Base-by-base conservation (phyloP, 768 basidiomycete species). In the Auricularia sp. region DNA sequence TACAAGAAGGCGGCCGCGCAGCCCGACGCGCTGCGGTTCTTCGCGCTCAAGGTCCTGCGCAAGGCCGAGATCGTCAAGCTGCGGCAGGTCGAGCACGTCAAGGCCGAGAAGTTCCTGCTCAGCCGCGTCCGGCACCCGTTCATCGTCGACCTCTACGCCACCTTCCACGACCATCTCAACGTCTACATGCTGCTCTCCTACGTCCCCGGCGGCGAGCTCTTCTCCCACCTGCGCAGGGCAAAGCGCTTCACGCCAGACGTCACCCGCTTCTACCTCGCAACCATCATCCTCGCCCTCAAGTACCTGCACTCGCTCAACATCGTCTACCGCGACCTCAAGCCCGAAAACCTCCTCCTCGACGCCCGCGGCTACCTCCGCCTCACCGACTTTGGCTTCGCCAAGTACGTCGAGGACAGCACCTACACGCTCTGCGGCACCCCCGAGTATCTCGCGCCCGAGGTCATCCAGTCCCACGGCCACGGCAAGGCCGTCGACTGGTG, bases 401-500 rank as follows among this genome's bases (percentile, higher is more conserved):
- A 98, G 76, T 87, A 94, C 64, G 94, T 98, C 51, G 92, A 95
- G 68, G 96, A 98, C 74, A 90, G 95, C 74, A 98, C 97, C 5
- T 98, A 92, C 87, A 99, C 97, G 6, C 81, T 99, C 37, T 99
- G 97, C 71, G 93, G 93, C 42, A 96, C 93, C 10, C 93, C 94
- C 21, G 93, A 95, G 76, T 98, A 99, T 73, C 86, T 99, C 44
- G 96, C 97, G 2, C 97, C 97, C 21, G 97, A 99, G 77, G 97
- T 99, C 65, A 97, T 99, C 65, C 89, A 96, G 71, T 94, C 92
- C 5, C 94, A 96, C 67, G 97, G 97, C 11, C 97, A 99, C 75
- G 94, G 94, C 11, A 96, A 97, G 75, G 94, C 95, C 8, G 95
- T 94, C 5, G 96, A 99, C 73, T 99, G 94, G 94, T 99, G 97